Evolutionary conservation across 192 early-diverging fungal species (phyloP), one percentile per base, ranked within the genome.

Genomic region (Phlyctochytrium planicorne): DNA sequence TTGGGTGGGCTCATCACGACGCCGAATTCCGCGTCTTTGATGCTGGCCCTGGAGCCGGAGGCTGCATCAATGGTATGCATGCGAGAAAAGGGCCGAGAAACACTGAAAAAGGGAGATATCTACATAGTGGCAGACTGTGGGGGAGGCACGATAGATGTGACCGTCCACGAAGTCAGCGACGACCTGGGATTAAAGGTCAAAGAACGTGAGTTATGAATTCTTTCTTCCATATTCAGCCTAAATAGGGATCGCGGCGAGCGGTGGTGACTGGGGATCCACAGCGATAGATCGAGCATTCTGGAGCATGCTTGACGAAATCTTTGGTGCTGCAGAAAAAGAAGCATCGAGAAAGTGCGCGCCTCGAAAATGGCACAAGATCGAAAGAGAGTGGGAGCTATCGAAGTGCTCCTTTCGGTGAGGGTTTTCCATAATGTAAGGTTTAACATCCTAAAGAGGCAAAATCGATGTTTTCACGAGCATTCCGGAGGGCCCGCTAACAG

Each of bases 61-160:
- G 40, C 40, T 6, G 40, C 65, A 10, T 66, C 65, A n/a, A 66
- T 30, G 14, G 10, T 4, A 59, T 57, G 47, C 31, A 10, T 66
- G 23, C 12, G 12, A 30, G 30, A 34, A n/a, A 27, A 30, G 17
- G n/a, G n/a, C n/a, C 12, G n/a, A 6, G 24, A 63, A 6, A 23
- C 10, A 6, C 31, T 66, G 31, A 63, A 57, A 62, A 17, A n/a
- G 57, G 62, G 62, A 17, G 65, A 66, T 6, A 32, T 29, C 17
- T 65, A 62, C 62, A 65, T 66, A 4, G 65, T 66, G 20, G 65
- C 27, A 4, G 65, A 66, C 65, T 66, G 65, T 30, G 57, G 65
- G 4, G 65, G 65, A 17, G 65, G 65, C 12, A 66, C 65, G 12
- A 62, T 66, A 4, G 57, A 66, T 62, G 65, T 66, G n/a, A 66